Conservation (phyloP, 2,329 filamentous ascomycete genomes). For the Tolypocladium endophyticum region DNA sequence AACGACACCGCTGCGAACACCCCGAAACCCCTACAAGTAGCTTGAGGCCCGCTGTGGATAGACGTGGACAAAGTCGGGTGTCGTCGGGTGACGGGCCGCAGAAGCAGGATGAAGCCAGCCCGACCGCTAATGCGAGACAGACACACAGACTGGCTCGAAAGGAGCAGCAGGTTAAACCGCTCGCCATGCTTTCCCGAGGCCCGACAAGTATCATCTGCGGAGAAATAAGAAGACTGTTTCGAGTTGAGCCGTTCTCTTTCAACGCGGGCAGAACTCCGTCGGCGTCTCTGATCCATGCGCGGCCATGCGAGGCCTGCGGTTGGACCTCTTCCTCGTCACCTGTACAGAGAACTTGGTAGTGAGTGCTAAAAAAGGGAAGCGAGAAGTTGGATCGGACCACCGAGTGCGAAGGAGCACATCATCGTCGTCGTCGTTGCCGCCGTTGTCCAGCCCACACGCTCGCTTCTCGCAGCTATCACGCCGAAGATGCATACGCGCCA, state of each 20-base stretch:
- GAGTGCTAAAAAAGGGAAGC: not conserved
- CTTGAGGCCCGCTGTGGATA: not conserved
- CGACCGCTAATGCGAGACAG: not conserved
- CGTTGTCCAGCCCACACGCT: not conserved
- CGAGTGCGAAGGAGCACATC: not conserved
- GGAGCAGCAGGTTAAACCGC: not conserved
- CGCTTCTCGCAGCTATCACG: not conserved
- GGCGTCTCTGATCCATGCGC: not conserved
- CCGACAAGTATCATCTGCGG: not conserved
- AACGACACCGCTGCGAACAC: not conserved
- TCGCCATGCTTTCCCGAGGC: not conserved
- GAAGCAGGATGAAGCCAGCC: not conserved
- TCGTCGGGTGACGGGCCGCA: not conserved
- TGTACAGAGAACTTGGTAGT: not conserved
- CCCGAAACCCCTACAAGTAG: no score
- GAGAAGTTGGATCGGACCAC: not conserved
- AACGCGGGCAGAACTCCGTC: not conserved
- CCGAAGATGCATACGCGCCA: not conserved
- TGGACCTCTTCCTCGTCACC: not conserved
- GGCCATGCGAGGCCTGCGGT: not conserved
- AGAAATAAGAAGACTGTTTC: not conserved
- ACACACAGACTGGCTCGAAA: not conserved
- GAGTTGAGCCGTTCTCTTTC: not conserved
- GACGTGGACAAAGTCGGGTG: not conserved
- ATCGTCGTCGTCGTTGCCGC: not conserved